Evolutionary conservation across 1,139 yeast genomes (phyloP).

Genomic region (Pneumocystis canis): DNA sequence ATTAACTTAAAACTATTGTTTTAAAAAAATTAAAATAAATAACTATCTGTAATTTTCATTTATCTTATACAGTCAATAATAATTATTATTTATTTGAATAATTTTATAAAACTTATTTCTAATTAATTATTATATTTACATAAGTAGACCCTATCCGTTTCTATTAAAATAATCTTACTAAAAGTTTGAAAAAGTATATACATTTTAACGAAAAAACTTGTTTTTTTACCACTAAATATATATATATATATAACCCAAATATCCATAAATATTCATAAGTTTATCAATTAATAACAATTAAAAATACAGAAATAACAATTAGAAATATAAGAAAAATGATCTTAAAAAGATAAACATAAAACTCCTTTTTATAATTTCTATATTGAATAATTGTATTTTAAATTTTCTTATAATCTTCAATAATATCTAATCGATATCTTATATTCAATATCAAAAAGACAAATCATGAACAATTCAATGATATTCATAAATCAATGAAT

Average conservation of each 20-base stretch:
- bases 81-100: no score
- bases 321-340: not conserved
- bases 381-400: not conserved
- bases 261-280: not conserved
- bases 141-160: no score
- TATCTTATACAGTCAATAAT: no score
- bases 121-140: no score
- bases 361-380: not conserved
- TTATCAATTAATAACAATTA: not conserved
- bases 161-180: no score
- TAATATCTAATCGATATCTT: not conserved
- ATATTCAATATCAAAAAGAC: not conserved
- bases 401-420: not conserved
- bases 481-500: not conserved
- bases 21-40: no score
- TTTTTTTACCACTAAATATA: no score
- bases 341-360: not conserved
- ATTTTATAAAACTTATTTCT: no score
- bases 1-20: no score
- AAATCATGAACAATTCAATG: not conserved
- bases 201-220: no score
- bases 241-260: not conserved
- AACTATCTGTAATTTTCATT: no score
- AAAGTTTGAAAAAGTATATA: no score
- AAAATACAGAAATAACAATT: not conserved